Evolutionary conservation across 192 early-diverging fungal species (phyloP).

Genomic region (Coemansia sp.): DNA sequence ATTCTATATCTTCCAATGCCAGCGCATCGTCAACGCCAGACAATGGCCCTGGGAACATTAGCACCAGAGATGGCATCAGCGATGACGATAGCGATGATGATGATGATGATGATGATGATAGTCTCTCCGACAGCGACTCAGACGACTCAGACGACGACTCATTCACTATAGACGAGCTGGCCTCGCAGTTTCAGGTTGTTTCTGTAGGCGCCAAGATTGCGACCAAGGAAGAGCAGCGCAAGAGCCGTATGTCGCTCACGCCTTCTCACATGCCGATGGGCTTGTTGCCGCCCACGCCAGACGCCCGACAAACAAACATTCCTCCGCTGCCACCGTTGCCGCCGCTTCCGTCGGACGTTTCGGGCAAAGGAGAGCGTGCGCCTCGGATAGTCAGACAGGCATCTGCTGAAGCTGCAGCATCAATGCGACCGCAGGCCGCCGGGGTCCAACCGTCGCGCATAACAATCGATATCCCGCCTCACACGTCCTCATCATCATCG

Average conservation of each 20-base stretch:
- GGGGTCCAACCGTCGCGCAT: constrained; percentile 16
- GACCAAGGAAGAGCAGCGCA: constrained; percentile 53
- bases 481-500: constrained; percentile 7
- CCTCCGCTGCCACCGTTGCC: constrained; percentile 27
- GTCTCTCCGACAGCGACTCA: constrained; percentile 8
- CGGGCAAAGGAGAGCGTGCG: not conserved
- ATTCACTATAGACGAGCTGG: constrained; percentile 50
- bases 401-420: constrained; percentile 5
- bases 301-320: not conserved
- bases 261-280: not conserved
- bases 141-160: constrained; percentile 18
- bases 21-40: not conserved
- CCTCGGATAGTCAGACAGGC: constrained; percentile 6
- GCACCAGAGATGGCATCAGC: not conserved
- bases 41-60: constrained; percentile 1
- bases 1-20: constrained; percentile 54
- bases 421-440: not conserved
- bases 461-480: constrained; percentile 37
- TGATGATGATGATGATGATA: constrained; percentile 3
- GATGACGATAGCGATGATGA: not conserved
- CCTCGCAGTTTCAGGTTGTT: constrained; percentile 44
- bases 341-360: constrained; percentile 9
- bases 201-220: constrained; percentile 48
- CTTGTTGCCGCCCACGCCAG: constrained; percentile 15
- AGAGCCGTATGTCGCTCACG: constrained; percentile 46